These are phyloP conservation scores for Leccinum fibrillosum DNA, from an alignment of 768 basidiomycete genomes.

Conservation along the genomic window DNA sequence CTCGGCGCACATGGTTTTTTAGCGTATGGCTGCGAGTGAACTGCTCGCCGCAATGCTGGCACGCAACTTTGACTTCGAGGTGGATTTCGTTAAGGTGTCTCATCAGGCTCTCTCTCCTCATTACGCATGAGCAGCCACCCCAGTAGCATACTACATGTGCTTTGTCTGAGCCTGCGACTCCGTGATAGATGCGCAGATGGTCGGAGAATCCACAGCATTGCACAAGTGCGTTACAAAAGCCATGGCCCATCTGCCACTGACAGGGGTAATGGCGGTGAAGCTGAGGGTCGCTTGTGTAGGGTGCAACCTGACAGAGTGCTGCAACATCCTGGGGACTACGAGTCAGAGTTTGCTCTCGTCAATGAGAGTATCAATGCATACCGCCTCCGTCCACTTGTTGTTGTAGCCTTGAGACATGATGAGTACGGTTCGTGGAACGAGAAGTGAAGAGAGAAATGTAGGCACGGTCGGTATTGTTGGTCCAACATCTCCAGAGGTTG, in stretches of 20 bases:
- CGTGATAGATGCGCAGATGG: slow-evolving; percentile 21
- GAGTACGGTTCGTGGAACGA: background rate
- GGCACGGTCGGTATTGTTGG: slow-evolving; percentile 5
- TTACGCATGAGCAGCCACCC: slow-evolving; percentile 10
- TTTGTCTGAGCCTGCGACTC: slow-evolving; percentile 17
- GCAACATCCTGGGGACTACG: slow-evolving; percentile 5
- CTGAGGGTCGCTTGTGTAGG: background rate
- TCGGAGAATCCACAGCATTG: slow-evolving; percentile 12
- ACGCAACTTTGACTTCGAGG: slow-evolving; percentile 13
- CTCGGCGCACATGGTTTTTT: slow-evolving; percentile 9
- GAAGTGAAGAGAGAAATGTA: background rate
- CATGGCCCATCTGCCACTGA: slow-evolving; percentile 7
- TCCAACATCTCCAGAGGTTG: background rate
- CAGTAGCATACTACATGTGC: slow-evolving; percentile 13
- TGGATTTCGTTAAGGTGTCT: slow-evolving; percentile 28
- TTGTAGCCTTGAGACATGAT: slow-evolving; percentile 16
- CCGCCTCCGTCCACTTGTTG: background rate
- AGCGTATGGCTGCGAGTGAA: slow-evolving; percentile 29
- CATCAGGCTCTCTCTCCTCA: slow-evolving; percentile 29
- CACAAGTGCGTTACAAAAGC: slow-evolving; percentile 4
- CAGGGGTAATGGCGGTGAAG: slow-evolving; percentile 11
- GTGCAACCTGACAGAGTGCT: background rate
- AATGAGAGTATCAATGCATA: background rate
- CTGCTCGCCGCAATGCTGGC: slow-evolving; percentile 14
- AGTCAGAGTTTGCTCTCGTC: slow-evolving; percentile 2